Conservation (phyloP, 768 basidiomycete genomes). For the Daedaleopsis sinensis region DNA sequence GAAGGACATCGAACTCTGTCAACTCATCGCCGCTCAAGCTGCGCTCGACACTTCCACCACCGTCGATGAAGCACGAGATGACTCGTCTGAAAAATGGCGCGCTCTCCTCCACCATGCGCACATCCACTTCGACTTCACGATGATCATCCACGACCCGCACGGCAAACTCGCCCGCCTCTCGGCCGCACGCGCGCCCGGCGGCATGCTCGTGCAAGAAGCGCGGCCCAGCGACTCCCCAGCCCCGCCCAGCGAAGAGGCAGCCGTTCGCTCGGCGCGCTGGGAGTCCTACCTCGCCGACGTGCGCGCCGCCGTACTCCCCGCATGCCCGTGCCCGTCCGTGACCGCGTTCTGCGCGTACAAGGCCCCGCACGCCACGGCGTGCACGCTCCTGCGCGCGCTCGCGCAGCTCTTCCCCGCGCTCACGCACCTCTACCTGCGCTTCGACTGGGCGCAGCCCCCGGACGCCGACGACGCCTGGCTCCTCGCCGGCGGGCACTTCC, state of each 20-base stretch:
- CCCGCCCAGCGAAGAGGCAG: background rate
- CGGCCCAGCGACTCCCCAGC: background rate
- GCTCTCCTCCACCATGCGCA: background rate
- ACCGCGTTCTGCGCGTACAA: background rate
- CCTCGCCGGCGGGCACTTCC: background rate
- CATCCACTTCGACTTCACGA: background rate
- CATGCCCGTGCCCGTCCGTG: background rate
- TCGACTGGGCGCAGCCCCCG: background rate
- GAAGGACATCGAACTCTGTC: background rate
- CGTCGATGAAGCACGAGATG: too few species aligned
- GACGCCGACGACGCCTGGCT: background rate
- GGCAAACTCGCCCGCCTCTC: background rate
- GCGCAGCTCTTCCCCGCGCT: background rate
- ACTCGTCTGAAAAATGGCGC: background rate
- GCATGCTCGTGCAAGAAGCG: background rate
- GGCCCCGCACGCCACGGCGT: background rate
- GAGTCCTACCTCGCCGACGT: background rate
- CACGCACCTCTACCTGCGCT: conserved; percentile 1
- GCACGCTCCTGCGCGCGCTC: background rate
- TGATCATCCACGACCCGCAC: background rate
- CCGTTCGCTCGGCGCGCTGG: background rate
- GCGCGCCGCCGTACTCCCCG: background rate
- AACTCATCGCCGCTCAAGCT: too few species aligned
- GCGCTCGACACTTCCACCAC: background rate
- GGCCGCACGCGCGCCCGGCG: background rate